phyloP scores from a whole-genome alignment of 2,329 filamentous ascomycete species.

The Ceratocystis diversiconidia region DNA sequence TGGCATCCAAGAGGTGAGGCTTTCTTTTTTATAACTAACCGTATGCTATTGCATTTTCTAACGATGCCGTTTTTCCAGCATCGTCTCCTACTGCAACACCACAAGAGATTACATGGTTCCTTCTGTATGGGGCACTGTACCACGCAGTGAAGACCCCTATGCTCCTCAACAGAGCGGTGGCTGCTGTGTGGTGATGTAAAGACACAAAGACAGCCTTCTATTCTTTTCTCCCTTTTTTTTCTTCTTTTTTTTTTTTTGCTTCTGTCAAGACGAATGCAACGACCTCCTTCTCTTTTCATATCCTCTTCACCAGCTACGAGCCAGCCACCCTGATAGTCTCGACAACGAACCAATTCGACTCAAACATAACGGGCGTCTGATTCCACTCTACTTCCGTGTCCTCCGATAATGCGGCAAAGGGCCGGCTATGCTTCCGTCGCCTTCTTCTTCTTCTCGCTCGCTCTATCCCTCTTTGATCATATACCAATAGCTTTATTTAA shows the following conservation, averaged over 20 bases:
- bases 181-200: conserved; percentile 91
- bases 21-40: conserved; percentile 9
- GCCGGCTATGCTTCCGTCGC: conserved; percentile 16
- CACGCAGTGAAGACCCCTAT: conserved; percentile 95
- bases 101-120: conserved; percentile 99
- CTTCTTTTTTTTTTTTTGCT: neutral
- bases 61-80: conserved; percentile 37
- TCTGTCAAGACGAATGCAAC: conserved; percentile 8
- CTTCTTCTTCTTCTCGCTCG: conserved; percentile 7
- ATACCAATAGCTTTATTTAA: conserved; percentile 7
- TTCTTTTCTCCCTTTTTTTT: neutral
- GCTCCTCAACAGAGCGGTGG: conserved; percentile 83
- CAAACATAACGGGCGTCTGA: conserved; percentile 16
- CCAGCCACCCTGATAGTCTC: neutral
- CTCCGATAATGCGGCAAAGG: conserved; percentile 1
- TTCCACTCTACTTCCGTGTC: conserved; percentile 17
- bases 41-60: neutral
- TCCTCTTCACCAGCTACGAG: neutral
- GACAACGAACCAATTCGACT: neutral
- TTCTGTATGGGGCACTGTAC: conserved; percentile 87
- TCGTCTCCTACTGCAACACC: conserved; percentile 96
- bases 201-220: neutral
- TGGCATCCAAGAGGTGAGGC: conserved; percentile 74
- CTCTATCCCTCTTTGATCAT: conserved; percentile 3
- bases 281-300: neutral